phyloP scores from a whole-genome alignment of 2,329 filamentous ascomycete genomes.

The Xylariaceae sp. region DNA sequence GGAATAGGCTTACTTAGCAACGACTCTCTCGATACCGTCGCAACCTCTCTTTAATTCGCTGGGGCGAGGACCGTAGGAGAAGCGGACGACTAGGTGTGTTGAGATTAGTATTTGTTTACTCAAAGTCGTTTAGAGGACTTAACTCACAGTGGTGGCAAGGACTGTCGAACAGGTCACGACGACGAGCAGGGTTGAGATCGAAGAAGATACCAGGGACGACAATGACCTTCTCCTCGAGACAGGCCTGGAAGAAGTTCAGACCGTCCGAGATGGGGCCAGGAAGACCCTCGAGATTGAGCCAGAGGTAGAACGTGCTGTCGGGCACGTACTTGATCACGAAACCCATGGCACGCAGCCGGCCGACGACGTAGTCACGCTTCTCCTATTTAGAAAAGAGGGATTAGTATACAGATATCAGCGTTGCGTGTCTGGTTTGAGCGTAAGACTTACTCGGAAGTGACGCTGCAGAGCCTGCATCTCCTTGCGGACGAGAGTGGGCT shows the following conservation, averaged over 20 bases:
- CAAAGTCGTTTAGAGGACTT: background rate
- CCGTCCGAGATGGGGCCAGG: slow-evolving; percentile 84
- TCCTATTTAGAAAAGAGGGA: slow-evolving; percentile 38
- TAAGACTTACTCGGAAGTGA: slow-evolving; percentile 64
- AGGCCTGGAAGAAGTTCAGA: slow-evolving; percentile 94
- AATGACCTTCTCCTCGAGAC: slow-evolving; percentile 89
- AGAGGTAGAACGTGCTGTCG: slow-evolving; percentile 92
- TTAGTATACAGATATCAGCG: background rate
- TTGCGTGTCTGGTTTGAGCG: background rate
- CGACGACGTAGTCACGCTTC: slow-evolving; percentile 88
- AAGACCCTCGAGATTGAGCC: slow-evolving; percentile 60
- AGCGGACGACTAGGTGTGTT: slow-evolving; percentile 54
- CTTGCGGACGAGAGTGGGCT: slow-evolving; percentile 68
- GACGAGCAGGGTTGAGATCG: slow-evolving; percentile 84
- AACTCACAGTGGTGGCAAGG: slow-evolving; percentile 75
- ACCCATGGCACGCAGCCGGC: slow-evolving; percentile 75
- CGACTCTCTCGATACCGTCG: slow-evolving; percentile 77
- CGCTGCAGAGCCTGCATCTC: slow-evolving; percentile 87
- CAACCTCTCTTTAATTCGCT: slow-evolving; percentile 71
- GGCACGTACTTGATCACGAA: slow-evolving; percentile 81
- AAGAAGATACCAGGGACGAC: slow-evolving; percentile 98
- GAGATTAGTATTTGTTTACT: slow-evolving; percentile 1
- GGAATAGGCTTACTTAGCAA: slow-evolving; percentile 57
- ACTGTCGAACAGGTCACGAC: slow-evolving; percentile 86
- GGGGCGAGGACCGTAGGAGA: slow-evolving; percentile 81